Evolutionary conservation across 768 basidiomycete genomes (phyloP), one percentile per base, ranked within the genome.

Genomic region (Coprinellus micaceus): DNA sequence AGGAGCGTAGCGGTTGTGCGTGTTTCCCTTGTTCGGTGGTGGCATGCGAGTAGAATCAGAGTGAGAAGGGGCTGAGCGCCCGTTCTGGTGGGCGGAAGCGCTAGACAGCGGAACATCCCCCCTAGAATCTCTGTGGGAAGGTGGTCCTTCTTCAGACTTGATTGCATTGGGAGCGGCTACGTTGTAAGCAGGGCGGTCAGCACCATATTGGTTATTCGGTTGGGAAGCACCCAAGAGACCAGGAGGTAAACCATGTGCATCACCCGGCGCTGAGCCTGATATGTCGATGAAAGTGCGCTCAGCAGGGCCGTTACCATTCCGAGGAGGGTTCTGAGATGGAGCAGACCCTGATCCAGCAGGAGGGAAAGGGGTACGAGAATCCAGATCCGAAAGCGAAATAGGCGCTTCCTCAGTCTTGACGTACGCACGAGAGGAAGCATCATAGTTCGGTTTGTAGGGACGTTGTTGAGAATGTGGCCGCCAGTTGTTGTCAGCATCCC

Each of bases 351-450:
- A 43, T 19, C 43, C 44, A 48, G 30, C 49, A 46, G 26, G 15
- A 55, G 41, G 37, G 33, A 48, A 17, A 17, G 57, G 47, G 22
- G 29, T n/a, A 49, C 54, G 54, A 56, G 46, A 25, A 10, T 56
- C 54, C 2, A 52, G 17, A 28, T 57, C 56, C 33, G 56, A 50
- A 22, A 57, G 56, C 9, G 56, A 57, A 21, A 57, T 44, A 9
- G 56, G 25, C 29, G 52, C 48, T 33, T 57, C 56, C 33, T 57
- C 56, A 24, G 25, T 41, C 21, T 57, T 57, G 56, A 57, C 56
- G 25, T 17, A 33, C 1, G 41, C 29, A 48, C 45, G 36, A 39
- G 33, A 29, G 13, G n/a, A 21, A 40, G 25, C 43, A 22, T 48
- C 39, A 41, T 39, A 25, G 36, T 33, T n/a, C 13, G 45, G 47